These are phyloP conservation scores for Pichia membranifaciens DNA, from an alignment of 805 yeast genomes.

Conservation along the genomic window DNA sequence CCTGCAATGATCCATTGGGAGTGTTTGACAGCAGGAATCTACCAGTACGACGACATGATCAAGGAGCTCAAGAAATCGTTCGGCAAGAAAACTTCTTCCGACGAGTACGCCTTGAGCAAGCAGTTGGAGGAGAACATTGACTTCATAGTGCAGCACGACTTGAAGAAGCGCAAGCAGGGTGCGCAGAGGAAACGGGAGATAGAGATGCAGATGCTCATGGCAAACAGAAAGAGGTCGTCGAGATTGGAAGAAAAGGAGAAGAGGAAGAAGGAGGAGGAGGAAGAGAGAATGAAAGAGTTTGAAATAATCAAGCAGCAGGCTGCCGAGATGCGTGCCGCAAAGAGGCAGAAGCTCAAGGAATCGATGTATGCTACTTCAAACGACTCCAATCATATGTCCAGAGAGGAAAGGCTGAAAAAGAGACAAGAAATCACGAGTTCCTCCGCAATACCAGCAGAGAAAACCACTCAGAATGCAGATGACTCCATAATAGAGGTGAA, in stretches of 20 bases:
- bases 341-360: conserved; percentile 32
- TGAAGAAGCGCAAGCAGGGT: conserved; percentile 48
- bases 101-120: conserved; percentile 27
- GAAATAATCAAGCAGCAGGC: conserved; percentile 41
- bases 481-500: too few relatives aligned
- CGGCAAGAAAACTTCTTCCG: conserved; percentile 24
- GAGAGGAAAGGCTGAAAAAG: conserved; percentile 27
- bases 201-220: conserved; percentile 56
- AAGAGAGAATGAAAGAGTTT: conserved; percentile 39
- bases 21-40: conserved; percentile 39
- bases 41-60: conserved; percentile 35
- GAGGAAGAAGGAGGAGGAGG: conserved; percentile 48
- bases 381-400: conserved; percentile 22
- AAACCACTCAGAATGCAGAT: not conserved
- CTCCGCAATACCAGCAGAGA: too few relatives aligned
- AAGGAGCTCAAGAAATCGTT: conserved; percentile 28
- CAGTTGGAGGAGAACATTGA: conserved; percentile 30
- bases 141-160: conserved; percentile 38
- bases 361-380: conserved; percentile 15
- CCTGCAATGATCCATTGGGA: conserved; percentile 34
- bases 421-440: conserved; percentile 9
- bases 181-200: conserved; percentile 54
- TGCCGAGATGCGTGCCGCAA: conserved; percentile 38
- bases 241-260: conserved; percentile 61
- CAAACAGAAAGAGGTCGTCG: conserved; percentile 68